Percentiles rank a stretch among this genome's conserved stretches.
Evolutionary conservation across 1,139 yeast genomes (phyloP).

Genomic region (Nakaseomyces bracarensis): DNA sequence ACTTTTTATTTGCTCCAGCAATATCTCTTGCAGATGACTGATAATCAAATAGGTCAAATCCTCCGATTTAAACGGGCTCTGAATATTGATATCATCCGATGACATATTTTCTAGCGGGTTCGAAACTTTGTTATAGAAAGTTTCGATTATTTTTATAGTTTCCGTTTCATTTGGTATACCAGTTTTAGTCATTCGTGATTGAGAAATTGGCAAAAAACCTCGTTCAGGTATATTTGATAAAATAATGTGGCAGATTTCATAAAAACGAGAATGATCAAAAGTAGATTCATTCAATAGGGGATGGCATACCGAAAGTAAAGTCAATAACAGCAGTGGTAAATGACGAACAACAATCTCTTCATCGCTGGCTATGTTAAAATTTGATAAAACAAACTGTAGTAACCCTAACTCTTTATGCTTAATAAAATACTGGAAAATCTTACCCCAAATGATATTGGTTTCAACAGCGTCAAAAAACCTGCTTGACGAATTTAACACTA

Average conservation of each 20-base stretch:
- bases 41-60: slow-evolving; percentile 40
- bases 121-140: slow-evolving; percentile 30
- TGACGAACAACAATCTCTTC: slow-evolving; percentile 79
- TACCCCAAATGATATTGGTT: slow-evolving; percentile 66
- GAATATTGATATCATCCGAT: slow-evolving; percentile 16
- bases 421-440: slow-evolving; percentile 39
- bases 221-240: slow-evolving; percentile 50
- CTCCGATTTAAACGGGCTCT: slow-evolving; percentile 40
- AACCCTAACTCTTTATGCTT: slow-evolving; percentile 35
- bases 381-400: slow-evolving; percentile 49
- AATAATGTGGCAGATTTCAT: slow-evolving; percentile 32
- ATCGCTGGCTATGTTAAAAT: slow-evolving; percentile 62
- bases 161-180: slow-evolving; percentile 17
- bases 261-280: slow-evolving; percentile 6
- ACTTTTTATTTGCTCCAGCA: slow-evolving; percentile 28
- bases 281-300: not conserved
- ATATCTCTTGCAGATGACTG: slow-evolving; percentile 33
- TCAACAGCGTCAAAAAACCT: slow-evolving; percentile 82
- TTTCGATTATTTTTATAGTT: slow-evolving; percentile 28
- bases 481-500: slow-evolving; percentile 50
- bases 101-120: slow-evolving; percentile 13
- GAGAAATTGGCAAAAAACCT: slow-evolving; percentile 44
- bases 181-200: slow-evolving; percentile 28
- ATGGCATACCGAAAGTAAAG: slow-evolving; percentile 32
- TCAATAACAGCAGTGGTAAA: slow-evolving; percentile 59